Base-by-base conservation (phyloP, 208 protist genomes). In the Wallacemonas rigidus region DNA sequence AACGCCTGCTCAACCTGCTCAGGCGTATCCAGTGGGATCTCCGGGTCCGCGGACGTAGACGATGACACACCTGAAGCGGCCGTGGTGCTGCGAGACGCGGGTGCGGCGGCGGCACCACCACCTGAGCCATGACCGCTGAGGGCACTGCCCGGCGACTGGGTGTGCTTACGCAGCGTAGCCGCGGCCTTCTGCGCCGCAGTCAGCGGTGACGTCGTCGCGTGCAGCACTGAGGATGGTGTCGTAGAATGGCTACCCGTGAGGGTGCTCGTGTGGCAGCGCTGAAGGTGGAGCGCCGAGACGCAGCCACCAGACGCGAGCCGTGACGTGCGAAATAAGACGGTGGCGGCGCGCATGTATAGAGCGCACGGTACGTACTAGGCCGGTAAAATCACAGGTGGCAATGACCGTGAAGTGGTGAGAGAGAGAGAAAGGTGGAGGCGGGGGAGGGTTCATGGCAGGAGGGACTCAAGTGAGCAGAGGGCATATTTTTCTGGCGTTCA, bases 1-100 rank as follows among this genome's bases (percentile, higher is more conserved):
- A 95, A 97, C 26, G 80, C 67, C 35, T 81, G 61, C 69, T 90
- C 82, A 7, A 93, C 84, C 44, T 89, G 67, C n/a, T 81, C 81
- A 1, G 78, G 58, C 14, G 80, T 86, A n/a, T 9, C 48, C 38
- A 86, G 72, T 14, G 74, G 61, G n/a, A 36, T 50, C 2, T 36
- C 43, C 26, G 26, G 26, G 26, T 26, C 26, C 26, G 26, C 26
- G 26, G 26, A 26, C 0, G 26, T 26, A 26, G 26, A 26, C 26
- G 26, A 26, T 26, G 26, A 26, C 26, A 26, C 26, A 26, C 26
- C 0, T 26, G 26, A 26, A 26, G 26, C 26, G 26, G 26, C 26
- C 26, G 26, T 26, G 26, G 26, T 26, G 26, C 26, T 26, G 26
- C 26, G 26, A 26, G 26, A 26, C 26, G 26, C 26, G 26, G 26